These are phyloP conservation scores for Aristolochia fimbriata DNA, from an alignment of 164 flowering plant genomes.

Conservation along the genomic window DNA sequence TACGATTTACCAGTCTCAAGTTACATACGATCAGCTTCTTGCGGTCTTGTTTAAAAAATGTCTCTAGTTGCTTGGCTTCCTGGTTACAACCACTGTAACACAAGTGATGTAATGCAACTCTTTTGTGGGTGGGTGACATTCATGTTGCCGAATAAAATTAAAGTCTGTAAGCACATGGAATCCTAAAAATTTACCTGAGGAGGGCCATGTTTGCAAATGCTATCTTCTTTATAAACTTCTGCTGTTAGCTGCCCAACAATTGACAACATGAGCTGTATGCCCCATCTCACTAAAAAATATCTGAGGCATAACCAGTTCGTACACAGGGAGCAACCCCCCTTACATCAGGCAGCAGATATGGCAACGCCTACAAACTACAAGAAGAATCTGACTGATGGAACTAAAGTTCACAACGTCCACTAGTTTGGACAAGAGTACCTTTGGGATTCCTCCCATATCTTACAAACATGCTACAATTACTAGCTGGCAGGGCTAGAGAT, in stretches of 20 bases:
- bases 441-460: slow-evolving; percentile 26
- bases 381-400: slow-evolving; percentile 2
- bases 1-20: too few species aligned
- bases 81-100: not conserved
- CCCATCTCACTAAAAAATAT: slow-evolving; percentile 8
- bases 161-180: too few species aligned
- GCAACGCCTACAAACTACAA: slow-evolving; percentile 10
- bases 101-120: too few species aligned
- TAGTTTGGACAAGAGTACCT: slow-evolving; percentile 20
- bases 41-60: not conserved
- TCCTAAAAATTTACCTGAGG: too few species aligned
- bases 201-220: too few species aligned
- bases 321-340: slow-evolving; percentile 10
- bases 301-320: slow-evolving; percentile 13
- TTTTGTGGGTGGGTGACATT: too few species aligned
- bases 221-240: not conserved
- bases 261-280: slow-evolving; percentile 1
- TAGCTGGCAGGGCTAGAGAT: slow-evolving; percentile 6
- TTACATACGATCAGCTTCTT: too few species aligned
- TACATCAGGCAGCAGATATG: slow-evolving; percentile 7
- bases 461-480: slow-evolving; percentile 21
- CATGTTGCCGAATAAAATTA: too few species aligned
- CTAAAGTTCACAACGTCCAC: slow-evolving; percentile 20
- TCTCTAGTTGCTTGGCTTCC: not conserved
- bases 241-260: slow-evolving; percentile 1